phyloP scores from a whole-genome alignment of 2,329 filamentous ascomycete genomes.

The Aureobasidium melanogenum region DNA sequence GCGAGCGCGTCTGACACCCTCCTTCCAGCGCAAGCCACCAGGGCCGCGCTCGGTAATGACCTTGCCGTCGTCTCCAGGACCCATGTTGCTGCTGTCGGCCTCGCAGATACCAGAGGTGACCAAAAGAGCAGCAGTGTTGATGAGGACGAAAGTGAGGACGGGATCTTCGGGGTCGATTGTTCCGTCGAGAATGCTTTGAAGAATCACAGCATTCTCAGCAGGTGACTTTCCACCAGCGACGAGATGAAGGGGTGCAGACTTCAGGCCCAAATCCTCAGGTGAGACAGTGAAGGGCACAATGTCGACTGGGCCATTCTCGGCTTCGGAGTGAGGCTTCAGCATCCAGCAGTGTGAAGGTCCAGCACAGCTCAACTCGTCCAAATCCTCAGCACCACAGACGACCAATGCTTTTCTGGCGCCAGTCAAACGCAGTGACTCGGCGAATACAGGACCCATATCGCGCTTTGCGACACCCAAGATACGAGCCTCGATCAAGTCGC shows the following conservation, averaged over 20 bases:
- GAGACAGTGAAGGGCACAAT: conserved; percentile 70
- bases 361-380: conserved; percentile 92
- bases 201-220: conserved; percentile 75
- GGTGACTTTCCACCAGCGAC: conserved; percentile 83
- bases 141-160: conserved; percentile 84
- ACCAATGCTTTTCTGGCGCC: conserved; percentile 79
- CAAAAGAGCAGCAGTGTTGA: conserved; percentile 85
- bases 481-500: conserved; percentile 66
- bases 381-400: conserved; percentile 86
- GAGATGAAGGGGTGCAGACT: conserved; percentile 60
- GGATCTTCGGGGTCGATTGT: conserved; percentile 69
- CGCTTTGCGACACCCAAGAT: conserved; percentile 87
- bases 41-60: conserved; percentile 78
- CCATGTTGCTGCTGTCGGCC: conserved; percentile 70
- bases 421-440: conserved; percentile 67
- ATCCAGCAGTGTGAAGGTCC: conserved; percentile 86
- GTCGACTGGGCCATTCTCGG: conserved; percentile 38
- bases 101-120: conserved; percentile 83
- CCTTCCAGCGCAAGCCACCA: conserved; percentile 86
- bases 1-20: conserved; percentile 76
- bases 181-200: conserved; percentile 66
- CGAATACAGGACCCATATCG: conserved; percentile 81
- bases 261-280: conserved; percentile 81
- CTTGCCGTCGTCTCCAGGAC: conserved; percentile 66
- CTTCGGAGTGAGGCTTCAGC: conserved; percentile 47